phyloP scores from a whole-genome alignment of 2,329 filamentous ascomycete genomes.

The Thielaviopsis punctulata region DNA sequence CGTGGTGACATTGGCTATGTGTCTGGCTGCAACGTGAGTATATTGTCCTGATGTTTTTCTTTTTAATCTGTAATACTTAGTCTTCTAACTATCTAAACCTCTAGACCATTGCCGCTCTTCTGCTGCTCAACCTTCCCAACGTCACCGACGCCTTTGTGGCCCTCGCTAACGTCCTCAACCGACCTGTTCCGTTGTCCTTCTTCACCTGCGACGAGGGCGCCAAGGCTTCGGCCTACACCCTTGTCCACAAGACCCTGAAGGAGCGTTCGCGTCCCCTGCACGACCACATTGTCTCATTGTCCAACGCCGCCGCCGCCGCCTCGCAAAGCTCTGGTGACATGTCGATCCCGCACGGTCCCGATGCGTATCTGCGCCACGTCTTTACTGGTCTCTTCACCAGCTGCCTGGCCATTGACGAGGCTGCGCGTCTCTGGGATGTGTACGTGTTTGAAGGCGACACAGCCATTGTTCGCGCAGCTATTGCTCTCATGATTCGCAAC shows the following conservation, averaged over 20 bases:
- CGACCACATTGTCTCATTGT: slow-evolving; percentile 34
- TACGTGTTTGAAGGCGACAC: slow-evolving; percentile 69
- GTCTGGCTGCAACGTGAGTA: slow-evolving; percentile 55
- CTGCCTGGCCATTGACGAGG: slow-evolving; percentile 49
- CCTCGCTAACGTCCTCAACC: slow-evolving; percentile 62
- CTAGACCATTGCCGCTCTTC: slow-evolving; percentile 53
- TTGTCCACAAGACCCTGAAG: slow-evolving; percentile 48
- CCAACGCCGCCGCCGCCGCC: not conserved
- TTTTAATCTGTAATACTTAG: slow-evolving; percentile 12
- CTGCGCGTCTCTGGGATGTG: slow-evolving; percentile 61
- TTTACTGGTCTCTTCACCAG: slow-evolving; percentile 49
- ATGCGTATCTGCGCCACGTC: slow-evolving; percentile 39
- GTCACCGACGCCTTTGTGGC: slow-evolving; percentile 49
- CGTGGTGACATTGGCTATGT: slow-evolving; percentile 67
- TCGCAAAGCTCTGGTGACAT: not conserved
- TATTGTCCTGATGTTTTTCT: not conserved
- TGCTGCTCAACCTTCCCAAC: slow-evolving; percentile 52
- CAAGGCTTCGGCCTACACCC: slow-evolving; percentile 49
- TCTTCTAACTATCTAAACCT: slow-evolving; percentile 14
- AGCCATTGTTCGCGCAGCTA: slow-evolving; percentile 51
- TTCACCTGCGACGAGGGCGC: slow-evolving; percentile 53
- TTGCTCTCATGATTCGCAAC: slow-evolving; percentile 42
- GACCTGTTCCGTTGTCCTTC: slow-evolving; percentile 57
- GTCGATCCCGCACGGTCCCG: slow-evolving; percentile 17
- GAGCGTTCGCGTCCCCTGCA: slow-evolving; percentile 48